Percentiles rank a stretch among this genome's conserved stretches.
Conservation (phyloP, 192 early-diverging fungal species). For the Coemansia sp. region DNA sequence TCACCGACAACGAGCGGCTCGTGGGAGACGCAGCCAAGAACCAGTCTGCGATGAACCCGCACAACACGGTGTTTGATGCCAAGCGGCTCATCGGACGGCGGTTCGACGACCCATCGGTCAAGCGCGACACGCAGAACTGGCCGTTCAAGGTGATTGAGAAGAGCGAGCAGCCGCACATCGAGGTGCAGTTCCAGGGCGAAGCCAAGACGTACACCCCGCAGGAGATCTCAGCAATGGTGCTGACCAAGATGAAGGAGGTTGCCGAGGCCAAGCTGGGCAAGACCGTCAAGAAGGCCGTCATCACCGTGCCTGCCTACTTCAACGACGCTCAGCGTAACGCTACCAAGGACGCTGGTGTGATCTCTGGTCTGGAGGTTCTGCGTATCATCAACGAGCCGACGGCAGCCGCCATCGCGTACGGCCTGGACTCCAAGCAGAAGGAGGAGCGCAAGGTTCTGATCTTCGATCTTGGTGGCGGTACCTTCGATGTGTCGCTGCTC, state of each 20-base stretch:
- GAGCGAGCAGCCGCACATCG: constrained; percentile 69
- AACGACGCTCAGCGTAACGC: constrained; percentile 91
- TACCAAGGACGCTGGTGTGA: constrained; percentile 88
- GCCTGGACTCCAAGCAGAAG: constrained; percentile 75
- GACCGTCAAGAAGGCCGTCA: constrained; percentile 68
- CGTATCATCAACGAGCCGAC: constrained; percentile 93
- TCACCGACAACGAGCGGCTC: constrained; percentile 76
- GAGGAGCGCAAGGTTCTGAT: constrained; percentile 75
- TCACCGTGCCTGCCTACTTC: constrained; percentile 82
- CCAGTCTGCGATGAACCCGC: constrained; percentile 88
- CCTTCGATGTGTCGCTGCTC: constrained; percentile 85
- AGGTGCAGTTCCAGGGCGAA: constrained; percentile 84
- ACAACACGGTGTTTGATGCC: constrained; percentile 89
- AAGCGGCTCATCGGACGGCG: constrained; percentile 89
- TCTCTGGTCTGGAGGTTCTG: constrained; percentile 82
- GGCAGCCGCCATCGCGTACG: constrained; percentile 85
- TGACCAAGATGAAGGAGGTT: constrained; percentile 78
- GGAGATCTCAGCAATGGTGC: constrained; percentile 78
- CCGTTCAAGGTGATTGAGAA: constrained; percentile 77
- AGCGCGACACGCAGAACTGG: constrained; percentile 81
- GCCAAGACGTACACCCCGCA: constrained; percentile 78
- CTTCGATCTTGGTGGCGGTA: constrained; percentile 85
- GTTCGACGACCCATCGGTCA: constrained; percentile 80
- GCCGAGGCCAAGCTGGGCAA: constrained; percentile 78
- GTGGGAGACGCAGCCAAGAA: constrained; percentile 90